phyloP scores from a whole-genome alignment of 2,329 filamentous ascomycete genomes.

The Stenocarpella maydis region DNA sequence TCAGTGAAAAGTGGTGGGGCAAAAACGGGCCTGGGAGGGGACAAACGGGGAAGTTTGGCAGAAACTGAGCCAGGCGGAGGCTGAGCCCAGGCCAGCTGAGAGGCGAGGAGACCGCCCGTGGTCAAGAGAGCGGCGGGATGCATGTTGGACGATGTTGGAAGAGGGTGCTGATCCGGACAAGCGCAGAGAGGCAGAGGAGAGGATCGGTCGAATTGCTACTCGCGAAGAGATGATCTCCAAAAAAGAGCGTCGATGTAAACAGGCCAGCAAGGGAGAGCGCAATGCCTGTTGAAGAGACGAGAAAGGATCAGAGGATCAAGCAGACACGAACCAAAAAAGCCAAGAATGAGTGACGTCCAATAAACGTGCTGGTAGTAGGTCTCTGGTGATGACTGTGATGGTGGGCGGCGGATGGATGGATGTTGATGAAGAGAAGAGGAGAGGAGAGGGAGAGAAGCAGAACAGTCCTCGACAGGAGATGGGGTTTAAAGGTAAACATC shows the following conservation, averaged over 20 bases:
- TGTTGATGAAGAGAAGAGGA: constrained; percentile 20
- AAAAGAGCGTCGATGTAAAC: constrained; percentile 33
- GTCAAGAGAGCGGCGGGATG: constrained; percentile 11
- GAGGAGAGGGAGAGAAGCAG: constrained; percentile 23
- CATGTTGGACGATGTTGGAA: constrained; percentile 15
- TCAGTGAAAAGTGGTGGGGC: neutral
- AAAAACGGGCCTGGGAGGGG: neutral
- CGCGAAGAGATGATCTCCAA: constrained; percentile 36
- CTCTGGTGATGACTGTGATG: constrained; percentile 29
- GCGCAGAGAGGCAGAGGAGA: constrained; percentile 24
- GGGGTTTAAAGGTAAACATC: neutral
- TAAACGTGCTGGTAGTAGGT: constrained; percentile 37
- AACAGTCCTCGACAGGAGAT: neutral
- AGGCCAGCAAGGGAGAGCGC: constrained; percentile 8
- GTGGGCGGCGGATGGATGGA: constrained; percentile 24
- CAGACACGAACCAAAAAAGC: constrained; percentile 36
- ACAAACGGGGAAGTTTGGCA: neutral
- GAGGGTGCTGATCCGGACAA: neutral
- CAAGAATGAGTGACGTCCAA: constrained; percentile 36
- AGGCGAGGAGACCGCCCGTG: constrained; percentile 14
- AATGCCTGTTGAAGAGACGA: constrained; percentile 13
- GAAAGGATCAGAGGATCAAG: constrained; percentile 17
- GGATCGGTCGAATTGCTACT: constrained; percentile 35
- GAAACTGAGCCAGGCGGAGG: neutral
- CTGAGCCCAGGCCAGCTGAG: constrained; percentile 10